Base-by-base conservation (phyloP, 2,329 filamentous ascomycete genomes). In the Didymella segeticola region DNA sequence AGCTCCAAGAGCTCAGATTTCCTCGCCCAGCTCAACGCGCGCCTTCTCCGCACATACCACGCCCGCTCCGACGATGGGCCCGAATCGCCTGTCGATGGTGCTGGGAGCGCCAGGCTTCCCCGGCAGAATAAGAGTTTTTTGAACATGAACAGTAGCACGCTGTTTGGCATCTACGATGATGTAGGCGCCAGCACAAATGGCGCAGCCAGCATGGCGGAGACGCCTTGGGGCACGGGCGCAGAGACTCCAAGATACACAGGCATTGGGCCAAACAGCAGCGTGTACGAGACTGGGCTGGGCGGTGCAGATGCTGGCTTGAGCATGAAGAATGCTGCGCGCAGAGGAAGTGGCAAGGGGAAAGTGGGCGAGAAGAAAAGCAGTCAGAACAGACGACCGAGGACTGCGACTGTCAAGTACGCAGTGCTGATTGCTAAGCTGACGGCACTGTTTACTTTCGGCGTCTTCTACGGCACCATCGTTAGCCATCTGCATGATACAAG, bases 61-160 rank as follows among this genome's bases (percentile, higher is more conserved):
- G 58, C 63, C 14, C 60, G 63, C 43, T 56, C 62, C 43, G 68
- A 69, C 4, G 61, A 66, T 27, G 54, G 52, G 4, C 59, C 58
- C 9, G 61, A 63, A 2, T 58, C 58, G 27, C 62, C 61, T n/a
- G 14, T 36, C 34, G 43, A 43, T 7, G 39, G 37, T 30, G 12
- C 15, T 2, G 48, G 47, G 11, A 53, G 52, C 8, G 37, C 60
- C 27, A 71, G 65, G 58, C 50, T 53, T 33, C 74, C 82, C 45
- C 79, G 36, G 69, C 86, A 90, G 53, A 89, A 88, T 20, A 86
- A 89, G 61, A 96, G 91, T 9, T 84, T 91, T 52, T 80, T 92
- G 69, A 96, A 97, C 71, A 82, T 99, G 56, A 96, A 91, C 4
- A 88, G 90, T 9, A 93, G 91, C 2, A 96, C 95, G 0, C 83